Percentiles rank a stretch among this genome's conserved stretches.
Evolutionary conservation across 2,329 filamentous ascomycete species (phyloP).

Genomic region (Geoglossum cookeanum): DNA sequence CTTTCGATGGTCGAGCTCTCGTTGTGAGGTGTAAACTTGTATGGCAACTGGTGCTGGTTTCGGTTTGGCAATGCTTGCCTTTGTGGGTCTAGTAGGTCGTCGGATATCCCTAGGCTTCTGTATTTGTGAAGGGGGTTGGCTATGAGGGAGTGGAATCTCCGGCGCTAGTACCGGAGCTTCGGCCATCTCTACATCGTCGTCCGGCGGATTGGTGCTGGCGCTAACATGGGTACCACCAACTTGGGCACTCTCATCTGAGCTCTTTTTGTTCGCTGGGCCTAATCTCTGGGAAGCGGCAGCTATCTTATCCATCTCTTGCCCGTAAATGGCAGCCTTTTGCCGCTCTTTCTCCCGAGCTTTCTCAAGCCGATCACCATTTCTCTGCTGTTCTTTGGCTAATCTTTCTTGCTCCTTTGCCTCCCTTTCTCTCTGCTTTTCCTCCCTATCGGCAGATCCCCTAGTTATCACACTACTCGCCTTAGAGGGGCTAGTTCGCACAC

Average conservation of each 20-base stretch:
- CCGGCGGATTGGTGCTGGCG: slow-evolving; percentile 19
- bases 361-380: slow-evolving; percentile 43
- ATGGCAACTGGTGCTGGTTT: slow-evolving; percentile 56
- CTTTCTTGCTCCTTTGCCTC: slow-evolving; percentile 15
- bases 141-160: slow-evolving; percentile 26
- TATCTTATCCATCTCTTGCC: slow-evolving; percentile 32
- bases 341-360: slow-evolving; percentile 51
- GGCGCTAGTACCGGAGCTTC: slow-evolving; percentile 42
- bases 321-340: slow-evolving; percentile 43
- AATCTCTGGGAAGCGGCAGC: slow-evolving; percentile 35
- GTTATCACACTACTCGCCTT: slow-evolving; percentile 23
- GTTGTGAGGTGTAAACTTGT: slow-evolving; percentile 47
- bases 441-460: slow-evolving; percentile 38
- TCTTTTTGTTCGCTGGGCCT: slow-evolving; percentile 22
- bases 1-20: slow-evolving; percentile 18
- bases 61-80: slow-evolving; percentile 36
- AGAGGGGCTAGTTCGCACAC: not conserved
- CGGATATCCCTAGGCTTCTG: slow-evolving; percentile 35
- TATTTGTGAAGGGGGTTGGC: slow-evolving; percentile 22
- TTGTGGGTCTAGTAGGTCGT: slow-evolving; percentile 41
- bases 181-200: slow-evolving; percentile 34
- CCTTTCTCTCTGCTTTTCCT: slow-evolving; percentile 20
- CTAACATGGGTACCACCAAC: slow-evolving; percentile 5
- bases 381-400: slow-evolving; percentile 37
- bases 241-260: not conserved